phyloP scores from a whole-genome alignment of 768 basidiomycete species.

The Pleurotus tuoliensis region DNA sequence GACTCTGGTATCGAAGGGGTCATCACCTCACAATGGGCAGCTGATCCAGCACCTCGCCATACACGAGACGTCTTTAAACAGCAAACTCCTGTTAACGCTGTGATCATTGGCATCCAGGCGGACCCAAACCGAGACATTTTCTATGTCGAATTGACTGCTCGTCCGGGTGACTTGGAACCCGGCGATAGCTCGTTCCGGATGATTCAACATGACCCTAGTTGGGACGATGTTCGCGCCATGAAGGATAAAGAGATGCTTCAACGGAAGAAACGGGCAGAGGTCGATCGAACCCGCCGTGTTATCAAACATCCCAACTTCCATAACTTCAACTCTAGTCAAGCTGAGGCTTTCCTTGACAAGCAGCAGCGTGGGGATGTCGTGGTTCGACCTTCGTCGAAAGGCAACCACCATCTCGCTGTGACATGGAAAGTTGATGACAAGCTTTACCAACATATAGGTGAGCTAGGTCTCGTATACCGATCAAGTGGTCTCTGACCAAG shows the following conservation, averaged over 20 bases:
- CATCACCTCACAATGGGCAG: conserved; percentile 58
- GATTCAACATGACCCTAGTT: conserved; percentile 54
- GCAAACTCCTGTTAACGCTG: conserved; percentile 76
- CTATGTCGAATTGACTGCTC: conserved; percentile 71
- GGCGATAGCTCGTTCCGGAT: conserved; percentile 64
- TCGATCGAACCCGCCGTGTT: conserved; percentile 73
- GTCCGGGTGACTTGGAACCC: conserved; percentile 51
- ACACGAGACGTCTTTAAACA: conserved; percentile 56
- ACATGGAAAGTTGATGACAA: conserved; percentile 99
- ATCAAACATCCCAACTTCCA: conserved; percentile 99
- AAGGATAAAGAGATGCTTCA: conserved; percentile 70
- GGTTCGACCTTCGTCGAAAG: conserved; percentile 94
- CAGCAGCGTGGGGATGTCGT: conserved; percentile 96
- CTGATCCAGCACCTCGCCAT: conserved; percentile 39
- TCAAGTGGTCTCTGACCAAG: conserved; percentile 2
- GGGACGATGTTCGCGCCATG: conserved; percentile 62
- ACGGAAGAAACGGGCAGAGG: conserved; percentile 83
- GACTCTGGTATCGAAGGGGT: conserved; percentile 91
- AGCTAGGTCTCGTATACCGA: conserved; percentile 18
- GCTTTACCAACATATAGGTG: conserved; percentile 94
- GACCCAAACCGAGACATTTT: conserved; percentile 59
- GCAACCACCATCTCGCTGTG: conserved; percentile 87
- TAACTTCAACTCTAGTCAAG: conserved; percentile 86
- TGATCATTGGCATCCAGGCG: conserved; percentile 71
- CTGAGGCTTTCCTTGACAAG: conserved; percentile 84